Evolutionary conservation across 768 basidiomycete genomes (phyloP), one percentile per base, ranked within the genome.

Genomic region (Fibroporia radiculosa): DNA sequence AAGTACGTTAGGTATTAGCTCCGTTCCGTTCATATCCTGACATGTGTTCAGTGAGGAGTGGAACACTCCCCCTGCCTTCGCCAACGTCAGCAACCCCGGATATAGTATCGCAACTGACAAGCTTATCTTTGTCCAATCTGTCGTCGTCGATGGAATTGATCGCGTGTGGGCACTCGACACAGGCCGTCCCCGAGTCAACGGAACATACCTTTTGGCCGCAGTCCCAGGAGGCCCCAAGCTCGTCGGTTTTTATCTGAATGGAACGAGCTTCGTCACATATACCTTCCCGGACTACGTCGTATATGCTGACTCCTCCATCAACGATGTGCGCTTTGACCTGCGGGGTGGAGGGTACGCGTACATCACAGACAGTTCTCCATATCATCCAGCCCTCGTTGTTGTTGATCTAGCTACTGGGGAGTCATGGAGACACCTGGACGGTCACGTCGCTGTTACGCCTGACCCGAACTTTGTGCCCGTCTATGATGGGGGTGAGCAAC

Each of bases 111-210:
- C 47, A 1, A 49, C 54, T 1, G 45, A 55, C 12, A 51, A 57
- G 37, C 27, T 57, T 18, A 48, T 57, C 41, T 48, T 49, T 33
- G 48, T 55, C 12, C 56, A 57, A 43, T 52, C 50, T 6, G 56
- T 57, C 14, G 54, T 57, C 19, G 54, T 57, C 24, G 56, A 57
- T 28, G 54, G 49, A 2, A 13, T 35, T 14, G 54, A 57, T n/a
- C 56, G 56, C 1, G 45, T 57, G 6, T 57, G 56, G 56, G 48
- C 53, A 11, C 46, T 57, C 8, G 56, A 57, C 35, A 55, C 54
- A 2, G 56, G 56, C 12, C 53, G 56, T 6, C 56, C 56, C 3
- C 46, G 53, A 26, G 50, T 53, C 11, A 52, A 53, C 23, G 51
- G 54, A 6, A 42, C 51, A 4, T 45, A 42, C 29, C 48, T 55